Evolutionary conservation across 2,329 filamentous ascomycete genomes (phyloP), one percentile per base, ranked within the genome.

Genomic region (Neofusicoccum laricinum): DNA sequence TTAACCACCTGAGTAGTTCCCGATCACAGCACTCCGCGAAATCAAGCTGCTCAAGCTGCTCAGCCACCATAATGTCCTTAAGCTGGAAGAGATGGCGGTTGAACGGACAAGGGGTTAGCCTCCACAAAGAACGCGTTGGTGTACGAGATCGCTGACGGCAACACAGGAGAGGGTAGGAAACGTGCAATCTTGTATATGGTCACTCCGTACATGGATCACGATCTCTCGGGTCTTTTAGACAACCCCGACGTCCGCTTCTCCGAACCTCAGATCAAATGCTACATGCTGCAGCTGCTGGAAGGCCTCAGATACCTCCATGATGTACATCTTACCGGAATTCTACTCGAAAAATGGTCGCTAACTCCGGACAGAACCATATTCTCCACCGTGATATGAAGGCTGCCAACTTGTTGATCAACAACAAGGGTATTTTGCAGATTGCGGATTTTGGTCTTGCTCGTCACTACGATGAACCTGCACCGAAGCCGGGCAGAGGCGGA

Each of bases 321-420:
- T 71, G 63, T 64, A 64, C 21, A 45, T 36, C 4, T 15, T 11
- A 1, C 32, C 19, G 19, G 34, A 15, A 5, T 81, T 84, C 77
- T 70, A 71, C 69, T 6, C 19, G n/a, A 36, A 12, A 25, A 4
- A 51, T 6, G 4, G 12, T 19, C 15, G 38, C 48, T 58, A 73
- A 69, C 46, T 1, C 21, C 25, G 10, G 7, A 45, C 21, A 64
- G 63, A 81, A 80, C 64, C 78, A 90, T 71, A 98, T 99, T 68
- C 82, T 99, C 25, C 95, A 99, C 76, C 89, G 95, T 74, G 95
- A 99, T 73, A 98, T 99, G 93, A 99, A 99, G 81, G 95, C 95
- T 2, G 95, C 95, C 72, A 99, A 99, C 75, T 84, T 99, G 36
- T 86, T 99, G 65, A 99, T 99, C 78, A 96, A 91, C 80, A 98